Evolutionary conservation across 129 eudicot genomes (phyloP).

Genomic region (Solidago caesia): DNA sequence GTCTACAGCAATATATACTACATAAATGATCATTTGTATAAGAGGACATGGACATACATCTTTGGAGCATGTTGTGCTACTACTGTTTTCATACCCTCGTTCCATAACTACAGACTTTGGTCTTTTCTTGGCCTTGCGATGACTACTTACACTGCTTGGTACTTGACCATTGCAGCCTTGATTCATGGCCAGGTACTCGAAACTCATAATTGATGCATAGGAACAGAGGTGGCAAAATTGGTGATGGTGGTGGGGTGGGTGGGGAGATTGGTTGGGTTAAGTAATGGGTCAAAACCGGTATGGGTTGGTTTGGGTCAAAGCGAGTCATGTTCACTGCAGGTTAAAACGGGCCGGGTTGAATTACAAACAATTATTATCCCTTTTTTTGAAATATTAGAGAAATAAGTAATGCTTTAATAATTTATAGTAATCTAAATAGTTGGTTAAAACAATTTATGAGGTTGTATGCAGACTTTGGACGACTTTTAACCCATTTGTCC

Average conservation of each 20-base stretch:
- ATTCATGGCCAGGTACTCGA: constrained; percentile 61
- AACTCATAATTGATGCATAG: neutral
- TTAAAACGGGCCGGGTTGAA: neutral
- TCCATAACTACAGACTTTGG: constrained; percentile 73
- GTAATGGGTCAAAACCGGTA: neutral
- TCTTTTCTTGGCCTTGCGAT: constrained; percentile 76
- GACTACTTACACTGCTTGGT: constrained; percentile 86
- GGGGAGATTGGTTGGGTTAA: too few species aligned
- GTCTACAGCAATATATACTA: constrained; percentile 66
- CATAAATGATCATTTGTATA: constrained; percentile 62
- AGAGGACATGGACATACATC: constrained; percentile 81
- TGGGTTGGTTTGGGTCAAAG: neutral
- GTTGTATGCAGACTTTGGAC: neutral
- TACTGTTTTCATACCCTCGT: constrained; percentile 63
- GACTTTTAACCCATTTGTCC: neutral
- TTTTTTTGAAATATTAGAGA: too few species aligned
- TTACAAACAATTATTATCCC: neutral
- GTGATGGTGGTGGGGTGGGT: too few species aligned
- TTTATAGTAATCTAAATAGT: too few species aligned
- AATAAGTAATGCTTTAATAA: neutral
- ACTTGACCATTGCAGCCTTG: constrained; percentile 61
- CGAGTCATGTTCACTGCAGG: neutral
- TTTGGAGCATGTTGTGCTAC: constrained; percentile 88
- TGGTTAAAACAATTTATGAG: too few species aligned
- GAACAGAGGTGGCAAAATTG: neutral